Base-by-base conservation (phyloP, 495 filamentous ascomycete genomes). In the Aspergillus incahuasiensis region DNA sequence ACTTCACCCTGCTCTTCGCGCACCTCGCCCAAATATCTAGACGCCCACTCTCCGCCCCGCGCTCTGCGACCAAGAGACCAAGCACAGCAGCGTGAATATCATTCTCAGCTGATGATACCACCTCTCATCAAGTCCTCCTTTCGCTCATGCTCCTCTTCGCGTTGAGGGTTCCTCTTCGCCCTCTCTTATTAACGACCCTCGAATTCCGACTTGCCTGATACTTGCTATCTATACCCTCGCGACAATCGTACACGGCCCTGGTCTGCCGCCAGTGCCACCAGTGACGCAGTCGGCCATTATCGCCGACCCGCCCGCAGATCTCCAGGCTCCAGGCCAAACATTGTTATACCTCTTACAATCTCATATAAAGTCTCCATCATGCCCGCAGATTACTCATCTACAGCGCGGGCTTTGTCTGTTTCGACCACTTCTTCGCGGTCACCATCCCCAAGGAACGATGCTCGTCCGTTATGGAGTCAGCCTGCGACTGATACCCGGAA, bases 331-430 rank as follows among this genome's bases (percentile, higher is more conserved):
- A 50, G 22, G 41, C 38, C 53, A 20, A 19, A 18, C 32, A n/a
- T 40, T 47, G 11, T 40, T 47, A 42, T 48, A 46, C n/a, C 48
- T n/a, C 55, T 46, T 39, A 28, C 25, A 28, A 28, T 28, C 25
- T 28, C 25, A n/a, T 28, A 46, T 22, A 38, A 21, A 18, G 6
- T 24, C 40, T 34, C 25, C 57, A 68, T 43, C 15, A 82, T 82
- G 78, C 77, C 75, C 11, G 79, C 80, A 53, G 81, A 83, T 65
- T 86, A 86, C 69, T 54, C 72, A 51, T 84, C 83, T 44, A 84
- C 83, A 18, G 84, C 83, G 18, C 80, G 82, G 65, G 85, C 84
- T 43, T 79, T 88, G 38, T 80, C 86, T 47, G 69, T 87, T 8
- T 80, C 84, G 9, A 68, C 82, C 19, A 81, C 81, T 2, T 74